A percentile compares a stretch with the other conserved stretches of the same genome.
Conservation (phyloP, 192 early-diverging fungal genomes). For the Podochytrium sp. region DNA sequence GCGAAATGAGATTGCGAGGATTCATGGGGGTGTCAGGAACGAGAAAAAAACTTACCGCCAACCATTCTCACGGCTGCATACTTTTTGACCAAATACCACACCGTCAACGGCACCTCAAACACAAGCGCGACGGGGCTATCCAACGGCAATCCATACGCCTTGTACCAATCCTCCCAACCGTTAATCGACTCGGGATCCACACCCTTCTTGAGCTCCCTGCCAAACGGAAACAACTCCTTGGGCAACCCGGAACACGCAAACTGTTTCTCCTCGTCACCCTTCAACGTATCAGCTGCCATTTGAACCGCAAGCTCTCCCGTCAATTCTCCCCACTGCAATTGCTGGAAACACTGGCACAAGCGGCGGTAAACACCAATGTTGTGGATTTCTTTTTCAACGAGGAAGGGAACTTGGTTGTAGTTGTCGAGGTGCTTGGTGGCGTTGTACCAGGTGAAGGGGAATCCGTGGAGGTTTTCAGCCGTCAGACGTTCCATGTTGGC, state of each 20-base stretch:
- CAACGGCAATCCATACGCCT: slow-evolving; percentile 37
- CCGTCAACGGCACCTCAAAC: slow-evolving; percentile 55
- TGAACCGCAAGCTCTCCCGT: slow-evolving; percentile 41
- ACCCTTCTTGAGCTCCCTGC: slow-evolving; percentile 34
- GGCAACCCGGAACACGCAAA: slow-evolving; percentile 51
- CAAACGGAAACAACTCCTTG: slow-evolving; percentile 49
- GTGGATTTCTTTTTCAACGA: slow-evolving; percentile 50
- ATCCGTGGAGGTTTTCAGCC: slow-evolving; percentile 46
- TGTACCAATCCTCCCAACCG: slow-evolving; percentile 50
- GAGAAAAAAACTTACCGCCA: slow-evolving; percentile 12
- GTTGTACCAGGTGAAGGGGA: slow-evolving; percentile 59
- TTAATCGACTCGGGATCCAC: slow-evolving; percentile 38
- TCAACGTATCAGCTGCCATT: slow-evolving; percentile 26
- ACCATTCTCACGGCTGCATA: slow-evolving; percentile 35
- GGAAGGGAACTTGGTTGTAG: slow-evolving; percentile 55
- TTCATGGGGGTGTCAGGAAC: too few species aligned
- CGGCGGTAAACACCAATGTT: slow-evolving; percentile 58
- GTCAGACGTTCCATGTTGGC: slow-evolving; percentile 47
- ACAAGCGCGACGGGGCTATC: slow-evolving; percentile 52
- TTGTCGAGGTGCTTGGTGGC: slow-evolving; percentile 44
- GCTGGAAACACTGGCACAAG: slow-evolving; percentile 53
- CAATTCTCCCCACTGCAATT: slow-evolving; percentile 52
- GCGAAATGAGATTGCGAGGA: background rate
- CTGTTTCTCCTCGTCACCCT: slow-evolving; percentile 34
- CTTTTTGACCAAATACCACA: slow-evolving; percentile 56